These are phyloP conservation scores for Ilyonectria mors-panacis DNA, from an alignment of 2,329 filamentous ascomycete species.

Conservation along the genomic window DNA sequence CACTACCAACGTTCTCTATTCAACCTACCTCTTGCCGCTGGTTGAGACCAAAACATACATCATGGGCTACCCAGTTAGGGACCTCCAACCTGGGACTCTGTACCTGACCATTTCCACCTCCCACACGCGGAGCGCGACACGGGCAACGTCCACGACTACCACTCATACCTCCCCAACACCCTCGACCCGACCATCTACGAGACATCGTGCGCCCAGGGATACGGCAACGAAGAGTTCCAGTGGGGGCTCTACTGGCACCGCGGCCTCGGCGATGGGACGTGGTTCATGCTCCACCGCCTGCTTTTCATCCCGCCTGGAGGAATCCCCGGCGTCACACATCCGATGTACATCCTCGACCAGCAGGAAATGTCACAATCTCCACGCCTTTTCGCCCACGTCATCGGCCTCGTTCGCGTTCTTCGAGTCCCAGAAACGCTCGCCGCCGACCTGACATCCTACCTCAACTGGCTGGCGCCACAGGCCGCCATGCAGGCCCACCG, in stretches of 20 bases:
- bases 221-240: conserved; percentile 50
- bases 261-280: conserved; percentile 44
- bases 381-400: conserved; percentile 47
- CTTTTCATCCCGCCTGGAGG: conserved; percentile 16
- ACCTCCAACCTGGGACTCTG: conserved; percentile 42
- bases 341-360: conserved; percentile 39
- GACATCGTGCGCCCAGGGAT: conserved; percentile 35
- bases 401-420: conserved; percentile 52
- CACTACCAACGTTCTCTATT: background rate
- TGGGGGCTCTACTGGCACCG: conserved; percentile 57
- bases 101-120: conserved; percentile 47
- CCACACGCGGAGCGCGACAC: conserved; percentile 18
- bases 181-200: conserved; percentile 38
- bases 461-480: conserved; percentile 51
- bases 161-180: conserved; percentile 21
- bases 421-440: conserved; percentile 36
- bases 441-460: conserved; percentile 46
- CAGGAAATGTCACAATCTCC: conserved; percentile 44
- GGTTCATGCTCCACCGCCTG: conserved; percentile 43
- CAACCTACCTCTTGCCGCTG: background rate
- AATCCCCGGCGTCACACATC: conserved; percentile 26
- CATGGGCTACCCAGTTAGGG: conserved; percentile 39
- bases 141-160: conserved; percentile 4
- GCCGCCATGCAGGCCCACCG: conserved; percentile 43
- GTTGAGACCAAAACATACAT: background rate